Conservation (phyloP, 371 early-diverging fungal genomes). For the Nosema muscidifuracis region DNA sequence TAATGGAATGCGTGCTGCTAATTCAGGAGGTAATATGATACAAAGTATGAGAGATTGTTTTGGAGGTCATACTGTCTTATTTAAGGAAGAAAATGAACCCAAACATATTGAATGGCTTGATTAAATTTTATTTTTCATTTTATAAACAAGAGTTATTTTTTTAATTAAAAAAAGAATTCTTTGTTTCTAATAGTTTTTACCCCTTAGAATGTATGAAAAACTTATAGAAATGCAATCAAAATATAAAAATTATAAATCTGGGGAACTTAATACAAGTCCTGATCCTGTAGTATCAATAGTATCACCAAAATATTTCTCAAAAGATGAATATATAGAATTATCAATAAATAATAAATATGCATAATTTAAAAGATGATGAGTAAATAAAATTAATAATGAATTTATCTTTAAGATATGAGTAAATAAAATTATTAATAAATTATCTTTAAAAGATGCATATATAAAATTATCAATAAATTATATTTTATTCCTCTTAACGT, state of each 20-base stretch:
- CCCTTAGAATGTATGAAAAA: neutral
- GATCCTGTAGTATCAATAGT: neutral
- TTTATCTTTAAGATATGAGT: too few relatives aligned
- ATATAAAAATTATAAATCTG: neutral
- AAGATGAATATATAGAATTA: conserved; percentile 10
- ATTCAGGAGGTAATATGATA: conserved; percentile 83
- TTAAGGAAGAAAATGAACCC: conserved; percentile 34
- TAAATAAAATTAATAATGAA: too few relatives aligned
- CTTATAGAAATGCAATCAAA: neutral
- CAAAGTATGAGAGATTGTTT: conserved; percentile 95
- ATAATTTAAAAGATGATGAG: too few relatives aligned
- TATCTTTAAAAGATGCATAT: too few relatives aligned
- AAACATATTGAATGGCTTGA: conserved; percentile 53
- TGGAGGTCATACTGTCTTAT: conserved; percentile 74
- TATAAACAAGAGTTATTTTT: neutral
- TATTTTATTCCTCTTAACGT: too few relatives aligned
- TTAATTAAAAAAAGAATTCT: too few relatives aligned
- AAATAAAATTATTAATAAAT: too few relatives aligned
- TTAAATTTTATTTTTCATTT: neutral
- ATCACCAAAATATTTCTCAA: neutral
- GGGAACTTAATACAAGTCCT: neutral
- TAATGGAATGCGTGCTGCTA: conserved; percentile 74
- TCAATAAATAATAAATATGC: too few relatives aligned
- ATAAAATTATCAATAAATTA: too few relatives aligned
- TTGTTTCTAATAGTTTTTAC: too few relatives aligned